These are phyloP conservation scores for Heterobasidion irregulare DNA, from an alignment of 1,284 basidiomycete genomes.

Conservation along the genomic window DNA sequence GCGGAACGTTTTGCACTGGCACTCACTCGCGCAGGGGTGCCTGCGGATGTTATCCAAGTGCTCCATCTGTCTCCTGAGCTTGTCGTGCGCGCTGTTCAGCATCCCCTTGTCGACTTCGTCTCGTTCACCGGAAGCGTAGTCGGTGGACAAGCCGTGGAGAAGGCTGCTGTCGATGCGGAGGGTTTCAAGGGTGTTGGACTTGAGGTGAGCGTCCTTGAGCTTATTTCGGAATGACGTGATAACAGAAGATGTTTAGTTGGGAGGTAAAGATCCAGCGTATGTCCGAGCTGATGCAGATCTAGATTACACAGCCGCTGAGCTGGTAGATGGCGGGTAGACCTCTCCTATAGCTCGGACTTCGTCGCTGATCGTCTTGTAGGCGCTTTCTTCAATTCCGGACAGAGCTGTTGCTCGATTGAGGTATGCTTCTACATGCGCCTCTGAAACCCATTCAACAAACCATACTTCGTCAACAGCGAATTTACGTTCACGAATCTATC, in stretches of 20 bases:
- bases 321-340: constrained; percentile 71
- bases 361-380: constrained; percentile 31
- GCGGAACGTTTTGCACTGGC: constrained; percentile 76
- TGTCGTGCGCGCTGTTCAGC: constrained; percentile 56
- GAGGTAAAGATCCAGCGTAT: constrained; percentile 95
- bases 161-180: constrained; percentile 45
- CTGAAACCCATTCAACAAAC: neutral
- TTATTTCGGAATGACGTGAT: neutral
- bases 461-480: constrained; percentile 47
- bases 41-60: constrained; percentile 69
- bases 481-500: constrained; percentile 85
- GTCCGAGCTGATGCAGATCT: constrained; percentile 83
- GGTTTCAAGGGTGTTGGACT: constrained; percentile 79
- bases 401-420: constrained; percentile 85
- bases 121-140: constrained; percentile 86
- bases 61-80: constrained; percentile 70
- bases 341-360: neutral
- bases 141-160: constrained; percentile 57
- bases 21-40: constrained; percentile 69
- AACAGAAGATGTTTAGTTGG: constrained; percentile 48
- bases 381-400: constrained; percentile 93
- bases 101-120: constrained; percentile 71
- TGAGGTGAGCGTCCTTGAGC: constrained; percentile 39
- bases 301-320: constrained; percentile 74
- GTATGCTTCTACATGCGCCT: constrained; percentile 25